Conservation (phyloP, 805 yeast genomes). For the Candida yuanshanica region DNA sequence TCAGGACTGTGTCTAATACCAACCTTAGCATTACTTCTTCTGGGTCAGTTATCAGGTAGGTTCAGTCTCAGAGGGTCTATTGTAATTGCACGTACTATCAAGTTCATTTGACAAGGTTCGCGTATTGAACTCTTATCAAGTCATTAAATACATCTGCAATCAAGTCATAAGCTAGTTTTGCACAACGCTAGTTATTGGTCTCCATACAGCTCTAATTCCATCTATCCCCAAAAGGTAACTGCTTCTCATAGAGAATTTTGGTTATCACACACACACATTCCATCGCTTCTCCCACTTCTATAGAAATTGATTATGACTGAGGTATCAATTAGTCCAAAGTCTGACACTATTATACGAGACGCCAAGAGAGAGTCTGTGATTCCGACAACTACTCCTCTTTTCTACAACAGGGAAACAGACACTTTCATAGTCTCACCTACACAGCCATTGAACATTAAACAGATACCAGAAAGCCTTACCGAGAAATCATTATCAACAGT, state of each 20-base stretch:
- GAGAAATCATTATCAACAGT: constrained; percentile 12
- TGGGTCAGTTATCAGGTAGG: no score
- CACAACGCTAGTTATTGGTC: no score
- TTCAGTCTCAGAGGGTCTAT: no score
- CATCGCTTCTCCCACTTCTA: background rate
- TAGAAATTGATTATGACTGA: background rate
- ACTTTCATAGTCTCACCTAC: constrained; percentile 21
- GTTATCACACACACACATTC: background rate
- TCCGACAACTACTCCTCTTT: background rate
- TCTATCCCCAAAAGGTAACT: background rate
- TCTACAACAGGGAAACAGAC: background rate
- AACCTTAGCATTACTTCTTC: no score
- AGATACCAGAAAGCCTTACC: constrained; percentile 2
- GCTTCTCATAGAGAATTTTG: background rate
- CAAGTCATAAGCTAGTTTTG: no score
- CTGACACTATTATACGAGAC: background rate
- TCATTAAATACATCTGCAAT: no score
- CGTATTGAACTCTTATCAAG: no score
- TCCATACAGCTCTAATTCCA: background rate
- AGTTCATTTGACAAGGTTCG: no score
- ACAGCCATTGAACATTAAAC: constrained; percentile 18
- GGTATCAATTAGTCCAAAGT: background rate
- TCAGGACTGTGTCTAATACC: no score
- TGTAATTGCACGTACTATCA: no score
- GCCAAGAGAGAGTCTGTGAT: background rate